Evolutionary conservation across 2,329 filamentous ascomycete species (phyloP), one percentile per base, ranked within the genome.

Genomic region (Penicillium paneum): DNA sequence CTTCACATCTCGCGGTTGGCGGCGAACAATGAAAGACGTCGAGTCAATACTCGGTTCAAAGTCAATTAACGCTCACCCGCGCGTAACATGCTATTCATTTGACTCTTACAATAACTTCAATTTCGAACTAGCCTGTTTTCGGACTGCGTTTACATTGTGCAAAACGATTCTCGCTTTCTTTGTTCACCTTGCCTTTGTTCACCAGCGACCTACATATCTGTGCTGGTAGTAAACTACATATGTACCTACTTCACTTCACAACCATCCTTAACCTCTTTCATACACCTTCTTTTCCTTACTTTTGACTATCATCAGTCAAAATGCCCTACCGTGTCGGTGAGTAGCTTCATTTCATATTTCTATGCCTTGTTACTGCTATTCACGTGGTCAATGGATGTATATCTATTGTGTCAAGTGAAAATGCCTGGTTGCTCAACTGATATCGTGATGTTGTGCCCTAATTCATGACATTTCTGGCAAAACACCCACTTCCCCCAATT

Each of bases 281-380:
- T 17, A 19, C 10, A 38, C 2, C 8, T 41, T 5, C 5, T 45
- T 28, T 34, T 12, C 28, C 12, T 3, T n/a, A 13, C 29, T 47
- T 26, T 35, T 47, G 34, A 38, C 29, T 26, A 15, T 8, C 24
- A 40, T 13, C 32, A 31, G 10, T 47, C 51, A 52, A 40, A 26
- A 58, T 61, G 59, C 56, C 61, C 12, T 57, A 64, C 54, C 65
- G 67, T 26, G 49, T 70, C 32, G 67, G 67, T 70, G 60, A 59
- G 67, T 55, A 3, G 24, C n/a, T 47, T 52, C 13, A 19, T 28
- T 12, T 45, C 8, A 24, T 13, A 21, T 29, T 19, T 26, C 5
- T 17, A 17, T 42, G 11, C 26, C 32, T 24, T 40, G 3, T 3
- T 8, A n/a, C 47, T 13, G 15, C 5, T 35, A 13, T 15, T 10